phyloP scores from a whole-genome alignment of 345 rosid species.

The Heritiera littoralis region DNA sequence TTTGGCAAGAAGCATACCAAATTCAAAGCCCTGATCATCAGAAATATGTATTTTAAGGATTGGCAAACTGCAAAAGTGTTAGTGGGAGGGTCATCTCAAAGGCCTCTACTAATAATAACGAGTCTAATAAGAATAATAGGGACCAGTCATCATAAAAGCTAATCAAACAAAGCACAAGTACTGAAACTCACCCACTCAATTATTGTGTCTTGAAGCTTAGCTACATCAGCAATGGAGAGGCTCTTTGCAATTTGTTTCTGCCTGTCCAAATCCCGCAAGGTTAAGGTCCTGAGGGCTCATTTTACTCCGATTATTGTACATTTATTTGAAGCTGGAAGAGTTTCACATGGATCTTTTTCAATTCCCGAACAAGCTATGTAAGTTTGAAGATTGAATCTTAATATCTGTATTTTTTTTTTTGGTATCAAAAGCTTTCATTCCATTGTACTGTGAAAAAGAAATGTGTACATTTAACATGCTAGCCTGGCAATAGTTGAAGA shows the following conservation, averaged over 20 bases:
- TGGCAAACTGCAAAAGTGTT: neutral
- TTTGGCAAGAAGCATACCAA: slow-evolving; percentile 3
- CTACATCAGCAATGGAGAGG: neutral
- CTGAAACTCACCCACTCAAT: slow-evolving; percentile 12
- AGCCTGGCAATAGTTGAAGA: neutral
- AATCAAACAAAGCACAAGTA: neutral
- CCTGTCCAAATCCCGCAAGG: neutral
- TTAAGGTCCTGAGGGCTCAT: no score
- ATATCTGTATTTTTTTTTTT: no score
- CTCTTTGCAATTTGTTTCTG: neutral
- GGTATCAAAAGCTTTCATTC: no score
- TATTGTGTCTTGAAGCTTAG: neutral
- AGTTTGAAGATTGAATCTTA: no score
- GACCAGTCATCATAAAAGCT: neutral
- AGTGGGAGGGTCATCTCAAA: slow-evolving; percentile 11
- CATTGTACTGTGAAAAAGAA: no score
- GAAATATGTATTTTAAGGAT: neutral
- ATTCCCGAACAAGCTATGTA: no score
- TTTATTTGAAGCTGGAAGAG: no score
- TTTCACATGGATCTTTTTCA: no score
- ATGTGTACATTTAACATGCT: neutral
- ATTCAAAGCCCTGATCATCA: neutral
- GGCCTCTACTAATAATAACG: neutral
- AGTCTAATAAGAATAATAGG: neutral
- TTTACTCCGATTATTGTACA: no score